Base-by-base conservation (phyloP, 2,329 filamentous ascomycete species). In the Drechslerella dactyloides region DNA sequence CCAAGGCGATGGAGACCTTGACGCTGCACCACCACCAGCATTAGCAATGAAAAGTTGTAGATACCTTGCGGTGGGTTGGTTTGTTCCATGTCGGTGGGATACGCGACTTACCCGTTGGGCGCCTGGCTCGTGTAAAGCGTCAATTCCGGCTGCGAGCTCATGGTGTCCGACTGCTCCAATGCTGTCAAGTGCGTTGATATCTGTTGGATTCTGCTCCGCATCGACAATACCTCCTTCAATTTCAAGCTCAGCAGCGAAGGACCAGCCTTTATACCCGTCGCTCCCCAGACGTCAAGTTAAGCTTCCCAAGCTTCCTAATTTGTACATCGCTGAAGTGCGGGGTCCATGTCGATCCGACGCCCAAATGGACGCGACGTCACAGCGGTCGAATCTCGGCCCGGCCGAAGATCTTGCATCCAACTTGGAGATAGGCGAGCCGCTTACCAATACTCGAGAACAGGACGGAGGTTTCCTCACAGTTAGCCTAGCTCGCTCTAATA, bases 1-100 rank as follows among this genome's bases (percentile, higher is more conserved):
- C 91, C 15, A 97, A 82, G 8, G 90, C 84, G 75, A 96, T 96
- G 64, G 90, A 92, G 73, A 91, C 86, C 80, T 96, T 96, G 83
- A 94, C 89, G 74, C 74, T 72, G n/a, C 17, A 21, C 3, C 15
- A 23, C 3, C 46, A 51, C 21, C 19, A 55, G 55, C 19, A 50
- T 10, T 15, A 10, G 19, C 27, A 4, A 48, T 13, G n/a, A 23
- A 2, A 19, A n/a, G n/a, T n/a, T n/a, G n/a, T n/a, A n/a, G n/a
- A n/a, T n/a, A n/a, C n/a, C n/a, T n/a, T n/a, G n/a, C n/a, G n/a
- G n/a, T n/a, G n/a, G n/a, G n/a, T n/a, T n/a, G n/a, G n/a, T n/a
- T n/a, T n/a, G n/a, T n/a, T n/a, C n/a, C n/a, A n/a, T n/a, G n/a
- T n/a, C n/a, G n/a, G n/a, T n/a, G n/a, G n/a, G n/a, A n/a, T n/a